phyloP scores from a whole-genome alignment of 768 basidiomycete genomes.

The Clathrus columnatus region DNA sequence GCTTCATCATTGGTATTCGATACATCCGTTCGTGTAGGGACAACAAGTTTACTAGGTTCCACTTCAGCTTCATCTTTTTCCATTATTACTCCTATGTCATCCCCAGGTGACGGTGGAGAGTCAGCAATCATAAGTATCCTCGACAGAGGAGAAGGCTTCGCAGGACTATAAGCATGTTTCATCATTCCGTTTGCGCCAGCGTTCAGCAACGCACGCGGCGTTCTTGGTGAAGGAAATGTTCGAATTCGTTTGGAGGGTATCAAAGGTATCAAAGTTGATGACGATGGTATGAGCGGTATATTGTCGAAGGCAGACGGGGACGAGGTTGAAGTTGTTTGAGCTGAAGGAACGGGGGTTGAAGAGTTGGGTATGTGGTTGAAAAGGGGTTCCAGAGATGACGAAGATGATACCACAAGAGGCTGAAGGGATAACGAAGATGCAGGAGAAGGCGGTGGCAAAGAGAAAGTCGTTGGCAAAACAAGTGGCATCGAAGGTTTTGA shows the following conservation, averaged over 20 bases:
- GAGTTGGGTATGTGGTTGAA: slow-evolving; percentile 12
- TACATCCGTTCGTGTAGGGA: slow-evolving; percentile 12
- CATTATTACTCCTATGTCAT: slow-evolving; percentile 8
- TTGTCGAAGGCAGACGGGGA: slow-evolving; percentile 22
- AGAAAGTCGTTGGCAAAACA: slow-evolving; percentile 59
- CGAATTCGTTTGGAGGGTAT: slow-evolving; percentile 30
- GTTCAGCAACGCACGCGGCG: slow-evolving; percentile 1
- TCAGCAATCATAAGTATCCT: slow-evolving; percentile 65
- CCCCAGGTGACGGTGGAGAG: slow-evolving; percentile 40
- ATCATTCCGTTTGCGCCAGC: slow-evolving; percentile 25
- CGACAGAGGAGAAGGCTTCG: slow-evolving; percentile 70
- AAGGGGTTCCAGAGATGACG: slow-evolving; percentile 11
- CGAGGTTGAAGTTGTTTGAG: slow-evolving; percentile 10
- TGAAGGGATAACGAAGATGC: slow-evolving; percentile 52
- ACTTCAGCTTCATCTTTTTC: slow-evolving; percentile 29
- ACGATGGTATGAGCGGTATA: slow-evolving; percentile 41
- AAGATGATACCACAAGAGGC: slow-evolving; percentile 28
- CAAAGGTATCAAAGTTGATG: slow-evolving; percentile 63
- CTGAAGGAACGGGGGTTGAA: slow-evolving; percentile 11
- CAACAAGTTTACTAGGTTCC: slow-evolving; percentile 8
- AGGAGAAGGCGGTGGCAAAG: slow-evolving; percentile 72
- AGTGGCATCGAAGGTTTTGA: slow-evolving; percentile 33
- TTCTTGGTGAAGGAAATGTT: slow-evolving; percentile 6
- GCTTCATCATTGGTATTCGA: slow-evolving; percentile 24
- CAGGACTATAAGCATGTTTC: slow-evolving; percentile 77